Evolutionary conservation across 768 basidiomycete species (phyloP), one percentile per base, ranked within the genome.

Genomic region (Krasilnikovozyma curviuscula): DNA sequence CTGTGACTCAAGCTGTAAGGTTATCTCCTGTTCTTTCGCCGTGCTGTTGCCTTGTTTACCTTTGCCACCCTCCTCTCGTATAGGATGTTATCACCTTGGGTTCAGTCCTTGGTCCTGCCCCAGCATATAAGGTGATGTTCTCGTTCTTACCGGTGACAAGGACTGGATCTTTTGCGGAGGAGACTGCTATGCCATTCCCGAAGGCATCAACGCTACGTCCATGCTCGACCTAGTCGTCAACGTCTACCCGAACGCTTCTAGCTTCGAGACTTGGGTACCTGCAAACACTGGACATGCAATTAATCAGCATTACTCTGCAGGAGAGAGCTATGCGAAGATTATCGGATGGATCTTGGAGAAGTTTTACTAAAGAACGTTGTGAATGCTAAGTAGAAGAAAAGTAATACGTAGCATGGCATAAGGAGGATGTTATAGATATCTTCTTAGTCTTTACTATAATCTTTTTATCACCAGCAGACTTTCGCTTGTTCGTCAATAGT

Each of bases 91-190:
- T 48, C 48, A 54, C 50, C n/a, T 50, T 54, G 27, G 38, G 30
- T 27, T 5, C 23, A 10, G n/a, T 50, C 32, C 19, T 38, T 18
- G 41, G 52, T 5, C 38, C 42, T 3, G 40, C 40, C 7, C 18
- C 39, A 9, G n/a, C 21, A 24, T 54, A 39, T 38, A 54, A 14
- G 48, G 52, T 19, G 38, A 42, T 40, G 52, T 54, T 6, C 49
- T 50, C 31, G 34, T 54, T 6, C 49, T 54, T 2, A 51, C 52
- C 16, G 48, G 52, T 7, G 52, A 54, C 42, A n/a, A 44, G 19
- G 52, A 50, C 48, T 54, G 52, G 49, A 46, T 54, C 9, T 54
- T 54, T 49, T 54, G 50, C 37, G 50, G 50, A 7, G 18, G 39
- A 2, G 32, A 52, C 13, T 52, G 50, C 23, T 25, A 37, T 29